phyloP scores from a whole-genome alignment of 345 rosid species.

The Eucalyptus marginata region DNA sequence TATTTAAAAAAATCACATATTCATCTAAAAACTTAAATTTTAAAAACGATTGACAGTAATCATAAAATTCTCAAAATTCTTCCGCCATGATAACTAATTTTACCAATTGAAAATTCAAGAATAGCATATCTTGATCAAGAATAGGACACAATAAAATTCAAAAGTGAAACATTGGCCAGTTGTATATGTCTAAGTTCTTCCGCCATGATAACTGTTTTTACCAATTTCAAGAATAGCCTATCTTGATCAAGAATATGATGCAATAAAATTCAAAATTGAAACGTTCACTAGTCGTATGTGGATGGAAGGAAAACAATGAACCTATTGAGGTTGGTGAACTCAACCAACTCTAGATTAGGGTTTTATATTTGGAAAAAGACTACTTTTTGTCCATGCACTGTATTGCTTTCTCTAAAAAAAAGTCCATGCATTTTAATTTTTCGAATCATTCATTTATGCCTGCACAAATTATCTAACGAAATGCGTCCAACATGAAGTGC shows the following conservation, averaged over 20 bases:
- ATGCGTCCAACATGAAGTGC: too few relatives aligned
- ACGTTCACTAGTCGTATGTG: background rate
- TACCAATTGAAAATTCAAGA: background rate
- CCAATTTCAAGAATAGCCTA: background rate
- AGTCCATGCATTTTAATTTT: too few relatives aligned
- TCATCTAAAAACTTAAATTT: too few relatives aligned
- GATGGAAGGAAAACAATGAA: background rate
- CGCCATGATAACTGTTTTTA: background rate
- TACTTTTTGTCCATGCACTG: background rate
- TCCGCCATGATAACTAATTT: background rate
- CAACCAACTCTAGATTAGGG: background rate
- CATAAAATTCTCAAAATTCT: rapidly evolving
- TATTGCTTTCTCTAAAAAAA: background rate
- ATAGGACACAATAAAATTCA: background rate
- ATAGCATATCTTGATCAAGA: background rate
- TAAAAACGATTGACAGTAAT: rapidly evolving
- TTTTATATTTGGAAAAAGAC: background rate
- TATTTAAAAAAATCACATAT: too few relatives aligned
- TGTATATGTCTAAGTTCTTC: background rate
- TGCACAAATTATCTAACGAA: background rate
- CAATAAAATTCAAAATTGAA: background rate
- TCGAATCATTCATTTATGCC: background rate
- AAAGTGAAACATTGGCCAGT: background rate
- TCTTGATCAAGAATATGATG: background rate
- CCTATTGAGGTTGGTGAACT: background rate